These are phyloP conservation scores for Asclepias syriaca DNA, from an alignment of 257 asterid genomes.

Conservation along the genomic window DNA sequence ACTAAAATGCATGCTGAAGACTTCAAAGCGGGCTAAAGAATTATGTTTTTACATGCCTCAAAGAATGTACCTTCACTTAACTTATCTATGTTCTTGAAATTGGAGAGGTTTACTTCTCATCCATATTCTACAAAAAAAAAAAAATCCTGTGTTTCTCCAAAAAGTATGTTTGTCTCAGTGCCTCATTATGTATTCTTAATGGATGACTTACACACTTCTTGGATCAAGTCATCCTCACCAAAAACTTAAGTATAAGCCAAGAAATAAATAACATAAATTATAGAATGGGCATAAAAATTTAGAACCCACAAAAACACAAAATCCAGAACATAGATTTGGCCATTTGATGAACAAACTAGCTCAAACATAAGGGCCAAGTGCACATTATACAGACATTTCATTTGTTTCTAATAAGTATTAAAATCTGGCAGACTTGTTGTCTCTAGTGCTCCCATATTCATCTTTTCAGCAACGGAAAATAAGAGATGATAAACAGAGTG, in stretches of 20 bases:
- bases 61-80: background rate
- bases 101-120: background rate
- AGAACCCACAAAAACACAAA: background rate
- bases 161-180: background rate
- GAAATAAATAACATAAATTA: background rate
- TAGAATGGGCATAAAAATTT: background rate
- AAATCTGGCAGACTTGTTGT: background rate
- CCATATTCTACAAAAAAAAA: background rate
- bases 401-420: background rate
- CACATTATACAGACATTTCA: background rate
- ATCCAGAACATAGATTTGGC: background rate
- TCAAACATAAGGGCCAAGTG: background rate
- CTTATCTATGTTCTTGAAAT: background rate
- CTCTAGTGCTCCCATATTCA: background rate
- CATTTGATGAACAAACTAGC: background rate
- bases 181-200: background rate
- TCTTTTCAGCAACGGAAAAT: background rate
- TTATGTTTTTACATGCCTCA: background rate
- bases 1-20: background rate
- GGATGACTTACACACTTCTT: background rate
- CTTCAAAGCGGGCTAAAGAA: background rate
- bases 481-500: background rate
- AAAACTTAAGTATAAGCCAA: background rate
- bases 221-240: background rate
- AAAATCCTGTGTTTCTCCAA: background rate